phyloP scores from a whole-genome alignment of 805 yeast species.

The Lachancea sp. region DNA sequence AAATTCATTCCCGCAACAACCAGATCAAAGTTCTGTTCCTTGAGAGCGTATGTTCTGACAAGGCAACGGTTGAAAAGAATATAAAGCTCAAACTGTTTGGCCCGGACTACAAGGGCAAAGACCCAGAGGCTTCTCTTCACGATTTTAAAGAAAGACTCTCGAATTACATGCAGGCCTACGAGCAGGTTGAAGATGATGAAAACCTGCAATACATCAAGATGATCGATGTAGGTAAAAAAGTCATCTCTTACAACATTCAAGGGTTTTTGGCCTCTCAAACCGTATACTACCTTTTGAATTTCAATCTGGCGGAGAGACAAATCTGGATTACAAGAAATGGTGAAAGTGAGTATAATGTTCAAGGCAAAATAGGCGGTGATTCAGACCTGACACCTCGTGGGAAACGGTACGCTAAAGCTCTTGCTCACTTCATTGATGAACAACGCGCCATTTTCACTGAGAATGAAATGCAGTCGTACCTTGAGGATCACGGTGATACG shows the following conservation, averaged over 20 bases:
- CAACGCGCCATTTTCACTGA: conserved; percentile 65
- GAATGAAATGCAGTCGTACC: conserved; percentile 48
- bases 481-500: conserved; percentile 21
- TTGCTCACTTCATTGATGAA: conserved; percentile 65
- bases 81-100: conserved; percentile 82
- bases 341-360: conserved; percentile 77
- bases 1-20: conserved; percentile 50
- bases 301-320: conserved; percentile 82
- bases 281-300: conserved; percentile 79
- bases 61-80: conserved; percentile 71
- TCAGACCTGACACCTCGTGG: conserved; percentile 78
- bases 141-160: conserved; percentile 77
- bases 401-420: conserved; percentile 59
- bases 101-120: conserved; percentile 86
- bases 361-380: conserved; percentile 90
- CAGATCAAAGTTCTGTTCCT: conserved; percentile 73
- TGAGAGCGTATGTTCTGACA: conserved; percentile 84
- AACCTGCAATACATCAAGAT: conserved; percentile 80
- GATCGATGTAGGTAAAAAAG: conserved; percentile 93
- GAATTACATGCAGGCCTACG: conserved; percentile 85
- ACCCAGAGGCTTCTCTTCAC: conserved; percentile 65
- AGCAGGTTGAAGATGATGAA: conserved; percentile 78
- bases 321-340: conserved; percentile 96
- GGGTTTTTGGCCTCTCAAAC: conserved; percentile 90
- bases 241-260: conserved; percentile 84